Percentiles rank a stretch among this genome's conserved stretches.
These are phyloP conservation scores for Schizopora paradoxa DNA, from an alignment of 1,284 basidiomycete genomes.

Conservation along the genomic window DNA sequence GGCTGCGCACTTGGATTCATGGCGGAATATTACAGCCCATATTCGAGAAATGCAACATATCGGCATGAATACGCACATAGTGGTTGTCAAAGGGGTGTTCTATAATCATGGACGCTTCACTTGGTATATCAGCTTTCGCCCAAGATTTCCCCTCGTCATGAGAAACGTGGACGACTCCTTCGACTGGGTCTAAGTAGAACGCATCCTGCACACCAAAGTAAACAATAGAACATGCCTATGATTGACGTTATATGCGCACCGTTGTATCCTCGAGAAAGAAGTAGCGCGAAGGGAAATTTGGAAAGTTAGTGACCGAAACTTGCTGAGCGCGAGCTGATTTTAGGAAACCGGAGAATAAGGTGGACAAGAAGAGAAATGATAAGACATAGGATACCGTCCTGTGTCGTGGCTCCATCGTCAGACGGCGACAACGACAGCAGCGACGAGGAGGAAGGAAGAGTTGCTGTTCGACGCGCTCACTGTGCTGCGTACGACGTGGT, in stretches of 20 bases:
- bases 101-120: constrained; percentile 69
- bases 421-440: too few relatives aligned
- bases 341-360: constrained; percentile 25
- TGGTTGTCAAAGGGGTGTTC: constrained; percentile 83
- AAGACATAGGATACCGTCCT: constrained; percentile 31
- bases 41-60: constrained; percentile 13
- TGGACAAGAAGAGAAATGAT: constrained; percentile 31
- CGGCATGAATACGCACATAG: constrained; percentile 45
- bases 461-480: neutral
- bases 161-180: constrained; percentile 72
- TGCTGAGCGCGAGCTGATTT: constrained; percentile 32
- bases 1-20: too few relatives aligned
- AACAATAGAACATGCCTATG: constrained; percentile 1
- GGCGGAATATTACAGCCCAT: too few relatives aligned
- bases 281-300: constrained; percentile 75
- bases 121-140: constrained; percentile 60
- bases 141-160: constrained; percentile 89
- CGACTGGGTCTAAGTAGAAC: constrained; percentile 76
- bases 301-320: constrained; percentile 44
- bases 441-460: neutral
- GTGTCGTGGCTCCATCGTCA: constrained; percentile 34
- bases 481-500: neutral
- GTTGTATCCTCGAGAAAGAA: constrained; percentile 93
- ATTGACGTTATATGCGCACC: constrained; percentile 38
- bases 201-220: constrained; percentile 46